Percentiles rank a stretch among this genome's conserved stretches.
Evolutionary conservation across 306 rosid species (phyloP).

Genomic region (Benincasa hispida): DNA sequence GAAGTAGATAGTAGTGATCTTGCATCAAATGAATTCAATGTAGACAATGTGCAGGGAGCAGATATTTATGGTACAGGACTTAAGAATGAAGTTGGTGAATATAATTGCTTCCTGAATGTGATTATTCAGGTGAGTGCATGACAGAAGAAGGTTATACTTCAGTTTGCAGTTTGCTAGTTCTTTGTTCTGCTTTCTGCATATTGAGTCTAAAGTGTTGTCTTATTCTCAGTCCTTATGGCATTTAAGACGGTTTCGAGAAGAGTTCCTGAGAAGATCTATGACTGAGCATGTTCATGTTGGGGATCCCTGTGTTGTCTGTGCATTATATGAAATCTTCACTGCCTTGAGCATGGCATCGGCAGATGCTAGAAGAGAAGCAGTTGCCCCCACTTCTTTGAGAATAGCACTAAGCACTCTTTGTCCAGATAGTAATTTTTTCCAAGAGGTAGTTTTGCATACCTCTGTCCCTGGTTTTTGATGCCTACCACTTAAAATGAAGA

Average conservation of each 20-base stretch:
- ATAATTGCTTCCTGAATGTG: constrained; percentile 97
- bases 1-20: constrained; percentile 30
- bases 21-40: constrained; percentile 25
- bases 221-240: constrained; percentile 86
- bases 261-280: constrained; percentile 62
- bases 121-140: constrained; percentile 62
- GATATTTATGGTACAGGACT: constrained; percentile 67
- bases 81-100: constrained; percentile 98
- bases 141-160: constrained; percentile 8
- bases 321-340: constrained; percentile 61
- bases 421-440: constrained; percentile 83
- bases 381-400: constrained; percentile 86
- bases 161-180: neutral
- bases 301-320: constrained; percentile 91
- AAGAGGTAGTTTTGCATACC: constrained; percentile 47
- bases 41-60: constrained; percentile 22
- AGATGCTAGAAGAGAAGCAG: constrained; percentile 60
- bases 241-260: constrained; percentile 63
- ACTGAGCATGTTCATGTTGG: constrained; percentile 82
- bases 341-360: constrained; percentile 58
- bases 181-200: neutral
- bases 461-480: neutral
- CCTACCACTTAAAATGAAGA: neutral
- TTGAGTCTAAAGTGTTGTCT: constrained; percentile 18
- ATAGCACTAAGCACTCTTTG: constrained; percentile 83